Percentiles rank a stretch among this genome's conserved stretches.
Evolutionary conservation across 768 basidiomycete species (phyloP).

Genomic region (Agaricus subrufescens): DNA sequence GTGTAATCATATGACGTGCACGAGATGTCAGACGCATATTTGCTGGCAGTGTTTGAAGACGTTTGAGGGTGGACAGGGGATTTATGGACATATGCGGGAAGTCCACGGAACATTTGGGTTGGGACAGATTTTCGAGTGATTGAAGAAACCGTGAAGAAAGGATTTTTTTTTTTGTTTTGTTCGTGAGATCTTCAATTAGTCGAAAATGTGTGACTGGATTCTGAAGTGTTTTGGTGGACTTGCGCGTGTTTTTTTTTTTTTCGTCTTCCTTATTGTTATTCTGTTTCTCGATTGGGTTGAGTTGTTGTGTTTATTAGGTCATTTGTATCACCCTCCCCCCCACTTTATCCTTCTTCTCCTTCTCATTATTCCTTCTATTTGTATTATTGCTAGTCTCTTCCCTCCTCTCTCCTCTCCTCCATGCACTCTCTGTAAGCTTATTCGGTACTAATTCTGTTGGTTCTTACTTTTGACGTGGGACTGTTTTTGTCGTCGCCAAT

Average conservation of each 20-base stretch:
- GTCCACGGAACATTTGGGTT: conserved; percentile 56
- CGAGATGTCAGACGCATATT: conserved; percentile 67
- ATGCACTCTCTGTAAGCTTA: too few species aligned
- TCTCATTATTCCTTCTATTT: too few species aligned
- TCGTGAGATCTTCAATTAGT: not conserved
- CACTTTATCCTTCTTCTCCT: not conserved
- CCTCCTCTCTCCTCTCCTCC: too few species aligned
- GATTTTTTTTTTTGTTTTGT: too few species aligned
- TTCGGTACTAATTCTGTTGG: too few species aligned
- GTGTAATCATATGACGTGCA: conserved; percentile 83
- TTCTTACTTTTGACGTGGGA: too few species aligned
- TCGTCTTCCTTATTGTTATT: too few species aligned
- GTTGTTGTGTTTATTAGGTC: not conserved
- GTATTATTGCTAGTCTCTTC: too few species aligned
- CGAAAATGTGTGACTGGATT: not conserved
- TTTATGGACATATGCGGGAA: conserved; percentile 75
- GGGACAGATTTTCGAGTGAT: conserved; percentile 9
- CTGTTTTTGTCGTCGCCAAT: too few species aligned
- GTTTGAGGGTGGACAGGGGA: conserved; percentile 61
- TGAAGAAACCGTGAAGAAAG: not conserved
- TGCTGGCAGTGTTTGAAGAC: conserved; percentile 79
- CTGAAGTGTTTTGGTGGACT: not conserved
- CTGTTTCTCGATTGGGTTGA: not conserved
- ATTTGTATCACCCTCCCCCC: not conserved
- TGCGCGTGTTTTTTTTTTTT: not conserved